Evolutionary conservation across 2,329 filamentous ascomycete species (phyloP), one percentile per base, ranked within the genome.

Genomic region (Pseudocercospora musae): DNA sequence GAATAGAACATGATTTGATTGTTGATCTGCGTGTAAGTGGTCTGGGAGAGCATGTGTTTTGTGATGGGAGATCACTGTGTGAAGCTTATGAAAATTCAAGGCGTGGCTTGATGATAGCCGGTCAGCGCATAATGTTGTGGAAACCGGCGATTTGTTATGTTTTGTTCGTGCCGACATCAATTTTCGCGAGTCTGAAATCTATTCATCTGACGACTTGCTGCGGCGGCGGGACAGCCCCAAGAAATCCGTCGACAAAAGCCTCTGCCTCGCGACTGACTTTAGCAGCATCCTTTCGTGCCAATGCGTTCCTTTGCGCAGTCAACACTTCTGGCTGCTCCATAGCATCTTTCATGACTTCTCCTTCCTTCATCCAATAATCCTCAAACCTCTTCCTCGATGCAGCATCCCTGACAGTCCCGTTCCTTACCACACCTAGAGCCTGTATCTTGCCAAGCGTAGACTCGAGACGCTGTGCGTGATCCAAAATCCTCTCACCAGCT

Each of bases 291-390:
- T 91, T 83, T 58, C 87, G 82, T 70, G 80, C 79, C 67, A 93
- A 75, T 10, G 87, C 89, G 73, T 87, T 84, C 62, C 89, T 87
- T 64, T 92, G 84, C 57, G 88, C 85, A 70, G 88, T 87, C 37
- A 91, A 78, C 7, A 93, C 90, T 65, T 90, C 89, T 64, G 86
- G 82, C 66, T 94, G 89, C 79, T 92, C 89, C 84, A 96, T 89
- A 23, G 90, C 86, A 71, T 89, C 86, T 37, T 84, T 80, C 84
- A 90, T 91, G 29, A 91, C 75, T 57, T 84, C 80, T 6, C 86
- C 89, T 78, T 97, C 91, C 49, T 89, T 88, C 9, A 81, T 79
- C 94, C 94, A 98, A 77, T 97, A 97, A 15, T 81, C 83, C 68
- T 88, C 84, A 55, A 84, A 84, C 62, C 84, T 83, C 2, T 77